Evolutionary conservation across 345 rosid species (phyloP).

Genomic region (Populus ilicifolia): DNA sequence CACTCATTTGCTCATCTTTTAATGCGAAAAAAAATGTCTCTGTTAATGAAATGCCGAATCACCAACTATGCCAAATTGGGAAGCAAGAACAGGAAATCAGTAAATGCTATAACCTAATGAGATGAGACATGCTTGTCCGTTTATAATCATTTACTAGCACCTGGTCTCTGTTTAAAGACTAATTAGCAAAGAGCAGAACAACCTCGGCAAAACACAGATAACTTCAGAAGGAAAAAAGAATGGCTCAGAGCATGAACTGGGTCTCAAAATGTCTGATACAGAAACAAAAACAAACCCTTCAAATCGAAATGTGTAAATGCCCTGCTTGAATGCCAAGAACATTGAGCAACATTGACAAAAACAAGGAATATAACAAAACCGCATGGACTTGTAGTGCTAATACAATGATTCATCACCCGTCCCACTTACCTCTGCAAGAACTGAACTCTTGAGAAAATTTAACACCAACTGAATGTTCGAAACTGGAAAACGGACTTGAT

Average conservation of each 20-base stretch:
- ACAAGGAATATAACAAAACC: background rate
- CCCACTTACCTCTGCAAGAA: slow-evolving; percentile 34
- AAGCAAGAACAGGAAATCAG: background rate
- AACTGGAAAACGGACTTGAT: slow-evolving; percentile 23
- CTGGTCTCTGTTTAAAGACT: background rate
- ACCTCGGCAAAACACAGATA: background rate
- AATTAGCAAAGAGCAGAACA: background rate
- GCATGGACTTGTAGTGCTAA: background rate
- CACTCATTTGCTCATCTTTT: background rate
- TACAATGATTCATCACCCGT: background rate
- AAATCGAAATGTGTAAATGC: background rate
- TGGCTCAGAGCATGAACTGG: background rate
- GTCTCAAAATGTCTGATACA: background rate
- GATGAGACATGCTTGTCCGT: background rate
- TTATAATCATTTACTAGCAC: background rate
- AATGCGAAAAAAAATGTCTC: background rate
- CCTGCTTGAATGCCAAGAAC: slow-evolving; percentile 2
- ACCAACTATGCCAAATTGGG: background rate
- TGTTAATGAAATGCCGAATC: background rate
- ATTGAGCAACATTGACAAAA: background rate
- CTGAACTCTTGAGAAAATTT: slow-evolving; percentile 31
- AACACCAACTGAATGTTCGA: slow-evolving; percentile 24
- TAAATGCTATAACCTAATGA: background rate
- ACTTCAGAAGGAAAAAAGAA: background rate
- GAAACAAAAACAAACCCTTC: background rate